phyloP scores from a whole-genome alignment of 2,329 filamentous ascomycete genomes.

The Aspergillus pseudoviridinutans region DNA sequence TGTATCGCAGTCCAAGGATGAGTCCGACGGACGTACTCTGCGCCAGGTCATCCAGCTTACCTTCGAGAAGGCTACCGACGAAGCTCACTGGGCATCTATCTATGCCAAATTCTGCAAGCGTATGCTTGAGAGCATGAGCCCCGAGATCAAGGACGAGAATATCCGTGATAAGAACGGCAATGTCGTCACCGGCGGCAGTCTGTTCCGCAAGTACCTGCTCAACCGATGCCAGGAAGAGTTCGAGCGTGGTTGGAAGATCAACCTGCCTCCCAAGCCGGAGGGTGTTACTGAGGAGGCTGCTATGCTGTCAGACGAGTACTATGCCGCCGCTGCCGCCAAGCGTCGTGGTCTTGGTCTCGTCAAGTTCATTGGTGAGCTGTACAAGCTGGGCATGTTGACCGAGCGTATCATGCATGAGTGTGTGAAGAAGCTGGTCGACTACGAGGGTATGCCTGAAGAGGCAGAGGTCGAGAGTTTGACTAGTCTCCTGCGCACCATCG shows the following conservation, averaged over 20 bases:
- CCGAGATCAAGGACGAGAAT: slow-evolving; percentile 90
- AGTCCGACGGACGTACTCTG: slow-evolving; percentile 87
- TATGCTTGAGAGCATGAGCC: slow-evolving; percentile 93
- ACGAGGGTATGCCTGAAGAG: slow-evolving; percentile 87
- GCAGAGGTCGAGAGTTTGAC: slow-evolving; percentile 93
- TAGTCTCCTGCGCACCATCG: slow-evolving; percentile 88
- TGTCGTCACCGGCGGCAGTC: slow-evolving; percentile 82
- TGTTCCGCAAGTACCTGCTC: slow-evolving; percentile 98
- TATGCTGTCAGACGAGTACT: slow-evolving; percentile 95
- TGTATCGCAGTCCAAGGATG: slow-evolving; percentile 90
- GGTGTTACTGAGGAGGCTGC: slow-evolving; percentile 67
- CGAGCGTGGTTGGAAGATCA: slow-evolving; percentile 92
- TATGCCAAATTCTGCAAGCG: slow-evolving; percentile 98
- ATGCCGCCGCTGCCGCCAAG: slow-evolving; percentile 88
- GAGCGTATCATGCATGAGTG: slow-evolving; percentile 99
- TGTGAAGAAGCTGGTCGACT: slow-evolving; percentile 94
- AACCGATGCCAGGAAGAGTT: slow-evolving; percentile 99
- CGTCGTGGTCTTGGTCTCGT: slow-evolving; percentile 95
- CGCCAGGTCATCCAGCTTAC: slow-evolving; percentile 98
- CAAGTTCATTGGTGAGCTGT: slow-evolving; percentile 98
- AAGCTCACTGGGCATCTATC: slow-evolving; percentile 98
- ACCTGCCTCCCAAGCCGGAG: slow-evolving; percentile 74
- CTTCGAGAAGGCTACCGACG: slow-evolving; percentile 98
- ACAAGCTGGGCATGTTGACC: slow-evolving; percentile 97
- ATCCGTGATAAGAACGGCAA: slow-evolving; percentile 87